Percentiles rank a stretch among this genome's conserved stretches.
Conservation (phyloP, 2,329 filamentous ascomycete species). For the Claviceps fusiformis region DNA sequence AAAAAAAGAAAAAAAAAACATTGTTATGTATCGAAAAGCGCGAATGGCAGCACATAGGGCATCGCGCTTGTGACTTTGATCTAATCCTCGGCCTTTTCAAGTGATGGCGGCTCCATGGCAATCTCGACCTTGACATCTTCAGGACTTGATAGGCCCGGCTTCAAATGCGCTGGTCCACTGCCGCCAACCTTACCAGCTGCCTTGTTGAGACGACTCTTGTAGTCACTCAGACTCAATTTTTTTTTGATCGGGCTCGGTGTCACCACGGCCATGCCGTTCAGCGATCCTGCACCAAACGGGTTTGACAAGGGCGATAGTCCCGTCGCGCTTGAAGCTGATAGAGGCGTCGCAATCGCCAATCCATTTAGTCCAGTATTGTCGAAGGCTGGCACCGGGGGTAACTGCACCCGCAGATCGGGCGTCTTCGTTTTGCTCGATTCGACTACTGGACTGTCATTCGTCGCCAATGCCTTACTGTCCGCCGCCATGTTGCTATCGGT, state of each 20-base stretch:
- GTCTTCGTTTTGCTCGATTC: slow-evolving; percentile 22
- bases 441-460: neutral
- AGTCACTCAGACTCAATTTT: slow-evolving; percentile 54
- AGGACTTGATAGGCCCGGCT: slow-evolving; percentile 21
- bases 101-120: slow-evolving; percentile 16
- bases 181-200: slow-evolving; percentile 25
- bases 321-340: slow-evolving; percentile 29
- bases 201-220: slow-evolving; percentile 46
- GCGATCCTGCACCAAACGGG: slow-evolving; percentile 27
- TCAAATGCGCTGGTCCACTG: slow-evolving; percentile 15
- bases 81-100: slow-evolving; percentile 16
- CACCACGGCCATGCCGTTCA: slow-evolving; percentile 30
- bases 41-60: slow-evolving; percentile 12
- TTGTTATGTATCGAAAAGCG: neutral
- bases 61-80: slow-evolving; percentile 1
- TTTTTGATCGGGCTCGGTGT: slow-evolving; percentile 51
- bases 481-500: slow-evolving; percentile 15
- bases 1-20: too few species aligned
- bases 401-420: slow-evolving; percentile 37
- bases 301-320: slow-evolving; percentile 38
- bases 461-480: slow-evolving; percentile 16
- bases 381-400: slow-evolving; percentile 42
- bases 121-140: slow-evolving; percentile 25
- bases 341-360: slow-evolving; percentile 24
- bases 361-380: slow-evolving; percentile 23